Conservation (phyloP, 257 asterid species). For the Solanum virginianum region DNA sequence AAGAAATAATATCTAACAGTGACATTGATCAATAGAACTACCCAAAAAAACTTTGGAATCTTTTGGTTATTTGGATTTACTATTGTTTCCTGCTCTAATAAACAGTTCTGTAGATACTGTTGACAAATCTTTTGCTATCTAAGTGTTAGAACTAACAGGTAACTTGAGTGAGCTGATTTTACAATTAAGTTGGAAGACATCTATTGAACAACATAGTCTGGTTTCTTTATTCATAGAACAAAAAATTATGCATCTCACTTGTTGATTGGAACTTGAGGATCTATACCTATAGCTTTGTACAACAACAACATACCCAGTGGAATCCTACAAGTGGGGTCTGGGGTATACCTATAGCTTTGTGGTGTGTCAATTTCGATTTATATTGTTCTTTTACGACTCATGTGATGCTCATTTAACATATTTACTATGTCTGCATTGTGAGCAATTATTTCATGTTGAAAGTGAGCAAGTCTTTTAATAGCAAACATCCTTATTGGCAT, state of each 20-base stretch:
- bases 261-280: neutral
- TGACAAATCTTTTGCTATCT: neutral
- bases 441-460: neutral
- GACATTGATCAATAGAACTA: neutral
- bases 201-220: neutral
- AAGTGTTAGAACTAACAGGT: neutral
- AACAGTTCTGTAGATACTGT: neutral
- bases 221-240: neutral
- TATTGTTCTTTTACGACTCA: neutral
- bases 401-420: neutral
- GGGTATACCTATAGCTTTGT: neutral
- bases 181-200: neutral
- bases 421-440: neutral
- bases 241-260: neutral
- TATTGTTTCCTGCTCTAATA: neutral
- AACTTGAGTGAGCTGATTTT: neutral
- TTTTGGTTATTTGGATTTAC: neutral
- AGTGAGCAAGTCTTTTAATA: neutral
- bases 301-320: too few relatives aligned
- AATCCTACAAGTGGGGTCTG: too few relatives aligned
- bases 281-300: neutral
- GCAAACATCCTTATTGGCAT: constrained; percentile 1
- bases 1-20: neutral
- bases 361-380: neutral
- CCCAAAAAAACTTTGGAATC: neutral